A percentile compares a stretch with the other conserved stretches of the same genome.
Conservation (phyloP, 495 filamentous ascomycete genomes). For the Zalerion maritima region DNA sequence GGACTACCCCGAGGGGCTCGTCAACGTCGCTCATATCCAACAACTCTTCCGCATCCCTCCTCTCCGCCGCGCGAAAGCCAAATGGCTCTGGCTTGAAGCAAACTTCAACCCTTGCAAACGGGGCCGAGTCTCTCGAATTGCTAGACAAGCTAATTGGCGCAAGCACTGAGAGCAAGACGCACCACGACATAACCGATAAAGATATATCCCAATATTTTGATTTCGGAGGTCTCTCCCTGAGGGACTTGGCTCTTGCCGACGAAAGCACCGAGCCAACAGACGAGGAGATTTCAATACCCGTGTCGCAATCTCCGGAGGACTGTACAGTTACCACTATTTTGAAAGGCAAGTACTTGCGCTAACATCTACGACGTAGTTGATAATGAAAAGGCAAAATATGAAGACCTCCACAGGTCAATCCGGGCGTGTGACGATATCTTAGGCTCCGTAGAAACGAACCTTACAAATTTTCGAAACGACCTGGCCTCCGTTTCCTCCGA, state of each 20-base stretch:
- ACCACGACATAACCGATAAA: slow-evolving; percentile 22
- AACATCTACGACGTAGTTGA: too few species aligned
- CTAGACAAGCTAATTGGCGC: slow-evolving; percentile 56
- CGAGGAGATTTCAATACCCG: slow-evolving; percentile 42
- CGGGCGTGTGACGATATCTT: slow-evolving; percentile 84
- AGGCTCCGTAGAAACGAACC: slow-evolving; percentile 78
- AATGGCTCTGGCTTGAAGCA: slow-evolving; percentile 56
- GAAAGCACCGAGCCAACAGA: slow-evolving; percentile 40
- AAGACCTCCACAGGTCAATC: slow-evolving; percentile 84
- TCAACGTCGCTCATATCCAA: slow-evolving; percentile 52
- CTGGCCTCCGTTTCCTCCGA: slow-evolving; percentile 82
- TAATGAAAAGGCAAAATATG: slow-evolving; percentile 72
- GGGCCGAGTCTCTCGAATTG: slow-evolving; percentile 57
- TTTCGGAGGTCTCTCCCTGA: slow-evolving; percentile 61
- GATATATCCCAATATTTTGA: slow-evolving; percentile 46
- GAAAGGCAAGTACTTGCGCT: slow-evolving; percentile 1
- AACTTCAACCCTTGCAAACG: slow-evolving; percentile 35
- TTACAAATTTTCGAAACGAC: slow-evolving; percentile 85
- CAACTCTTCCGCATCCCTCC: slow-evolving; percentile 60
- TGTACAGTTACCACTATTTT: slow-evolving; percentile 10
- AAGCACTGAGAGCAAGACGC: slow-evolving; percentile 13
- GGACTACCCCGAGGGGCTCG: slow-evolving; percentile 43
- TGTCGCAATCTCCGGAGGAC: slow-evolving; percentile 9
- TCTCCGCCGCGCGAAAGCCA: slow-evolving; percentile 40
- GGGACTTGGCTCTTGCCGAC: slow-evolving; percentile 46